Conservation (phyloP, 1,284 basidiomycete species). For the Cystobasidium pallidum region DNA sequence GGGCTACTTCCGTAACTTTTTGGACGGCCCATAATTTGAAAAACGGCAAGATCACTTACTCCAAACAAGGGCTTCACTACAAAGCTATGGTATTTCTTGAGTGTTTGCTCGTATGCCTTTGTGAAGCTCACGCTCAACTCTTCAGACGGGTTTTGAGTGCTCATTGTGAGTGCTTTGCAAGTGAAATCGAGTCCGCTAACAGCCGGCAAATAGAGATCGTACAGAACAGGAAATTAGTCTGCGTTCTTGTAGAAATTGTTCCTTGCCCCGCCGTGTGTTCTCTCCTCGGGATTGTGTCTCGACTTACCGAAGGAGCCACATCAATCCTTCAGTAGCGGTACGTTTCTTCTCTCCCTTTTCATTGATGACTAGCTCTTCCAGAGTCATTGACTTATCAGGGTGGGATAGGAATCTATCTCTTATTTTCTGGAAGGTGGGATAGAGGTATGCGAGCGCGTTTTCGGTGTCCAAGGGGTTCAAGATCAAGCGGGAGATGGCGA, state of each 20-base stretch:
- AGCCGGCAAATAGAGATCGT: too few relatives aligned
- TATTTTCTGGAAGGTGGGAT: constrained; percentile 75
- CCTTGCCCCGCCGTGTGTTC: not conserved
- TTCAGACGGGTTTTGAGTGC: constrained; percentile 68
- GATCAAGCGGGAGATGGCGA: not conserved
- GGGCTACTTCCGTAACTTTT: too few relatives aligned
- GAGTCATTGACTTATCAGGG: constrained; percentile 70
- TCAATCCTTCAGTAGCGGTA: constrained; percentile 82
- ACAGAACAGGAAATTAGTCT: too few relatives aligned
- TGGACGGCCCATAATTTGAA: too few relatives aligned
- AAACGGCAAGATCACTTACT: constrained; percentile 67
- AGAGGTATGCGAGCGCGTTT: too few relatives aligned
- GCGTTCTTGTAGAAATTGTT: too few relatives aligned
- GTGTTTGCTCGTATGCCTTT: constrained; percentile 76
- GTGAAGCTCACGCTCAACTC: constrained; percentile 79
- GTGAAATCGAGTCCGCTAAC: constrained; percentile 90
- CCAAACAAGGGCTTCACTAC: constrained; percentile 81
- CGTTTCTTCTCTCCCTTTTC: constrained; percentile 86
- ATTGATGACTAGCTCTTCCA: constrained; percentile 81
- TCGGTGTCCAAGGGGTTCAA: too few relatives aligned
- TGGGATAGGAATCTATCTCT: constrained; percentile 73
- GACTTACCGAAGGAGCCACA: constrained; percentile 84
- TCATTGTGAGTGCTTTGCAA: constrained; percentile 74
- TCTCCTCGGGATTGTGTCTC: too few relatives aligned
- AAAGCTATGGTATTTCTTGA: constrained; percentile 87